Percentiles rank a stretch among this genome's conserved stretches.
Conservation (phyloP, 352 stramenopile species). For the Globisporangium paroecandrum region DNA sequence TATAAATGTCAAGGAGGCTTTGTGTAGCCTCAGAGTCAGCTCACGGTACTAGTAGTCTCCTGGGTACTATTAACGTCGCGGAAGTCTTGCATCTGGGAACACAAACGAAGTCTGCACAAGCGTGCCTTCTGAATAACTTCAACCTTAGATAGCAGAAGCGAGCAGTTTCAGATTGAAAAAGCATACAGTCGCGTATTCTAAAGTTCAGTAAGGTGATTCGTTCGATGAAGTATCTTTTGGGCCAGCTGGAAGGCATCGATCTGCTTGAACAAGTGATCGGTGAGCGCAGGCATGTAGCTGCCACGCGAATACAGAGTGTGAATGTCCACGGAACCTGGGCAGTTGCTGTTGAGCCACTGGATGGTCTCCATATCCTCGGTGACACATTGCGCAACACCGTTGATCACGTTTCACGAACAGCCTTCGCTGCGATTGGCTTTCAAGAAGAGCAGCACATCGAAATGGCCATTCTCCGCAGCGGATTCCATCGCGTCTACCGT, state of each 20-base stretch:
- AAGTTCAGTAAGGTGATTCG: too few species aligned
- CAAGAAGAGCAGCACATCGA: neutral
- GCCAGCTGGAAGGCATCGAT: neutral
- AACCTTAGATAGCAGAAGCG: too few species aligned
- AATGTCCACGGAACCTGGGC: neutral
- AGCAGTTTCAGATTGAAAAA: too few species aligned
- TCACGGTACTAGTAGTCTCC: too few species aligned
- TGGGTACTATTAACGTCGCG: too few species aligned
- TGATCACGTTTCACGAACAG: neutral
- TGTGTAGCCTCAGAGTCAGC: too few species aligned
- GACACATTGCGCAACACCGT: neutral
- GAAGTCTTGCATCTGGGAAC: too few species aligned
- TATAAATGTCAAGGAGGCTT: too few species aligned
- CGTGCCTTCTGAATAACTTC: too few species aligned
- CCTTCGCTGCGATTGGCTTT: neutral
- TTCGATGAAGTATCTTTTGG: too few species aligned
- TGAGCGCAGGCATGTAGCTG: neutral
- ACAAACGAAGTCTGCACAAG: too few species aligned
- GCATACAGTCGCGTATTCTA: too few species aligned
- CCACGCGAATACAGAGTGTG: neutral
- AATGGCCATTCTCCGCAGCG: neutral
- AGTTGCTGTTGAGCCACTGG: neutral
- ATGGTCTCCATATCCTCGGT: neutral
- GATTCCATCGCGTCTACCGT: neutral
- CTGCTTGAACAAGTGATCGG: neutral